These are phyloP conservation scores for Trametes punicea DNA, from an alignment of 768 basidiomycete genomes.

Conservation along the genomic window DNA sequence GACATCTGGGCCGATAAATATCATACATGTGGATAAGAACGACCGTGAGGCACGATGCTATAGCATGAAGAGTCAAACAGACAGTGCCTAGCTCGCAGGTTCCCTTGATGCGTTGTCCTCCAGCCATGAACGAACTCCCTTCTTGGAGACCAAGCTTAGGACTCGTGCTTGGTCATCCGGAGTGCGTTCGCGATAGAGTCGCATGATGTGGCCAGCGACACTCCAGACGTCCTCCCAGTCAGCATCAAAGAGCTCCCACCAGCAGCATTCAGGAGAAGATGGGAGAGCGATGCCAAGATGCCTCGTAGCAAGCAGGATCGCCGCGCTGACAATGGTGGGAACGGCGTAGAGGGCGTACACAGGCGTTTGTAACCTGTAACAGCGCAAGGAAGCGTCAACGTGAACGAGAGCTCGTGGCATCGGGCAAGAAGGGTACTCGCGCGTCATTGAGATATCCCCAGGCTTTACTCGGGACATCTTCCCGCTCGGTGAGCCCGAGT, in stretches of 20 bases:
- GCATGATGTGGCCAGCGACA: constrained; percentile 81
- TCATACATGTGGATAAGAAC: too few species aligned
- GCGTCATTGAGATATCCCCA: constrained; percentile 98
- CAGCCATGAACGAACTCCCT: constrained; percentile 79
- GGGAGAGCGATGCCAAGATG: constrained; percentile 74
- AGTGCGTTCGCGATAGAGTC: constrained; percentile 62
- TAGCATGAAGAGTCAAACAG: neutral
- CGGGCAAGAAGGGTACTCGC: constrained; percentile 46
- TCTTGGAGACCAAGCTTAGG: constrained; percentile 63
- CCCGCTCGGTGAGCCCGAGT: constrained; percentile 74
- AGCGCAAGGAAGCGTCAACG: constrained; percentile 3
- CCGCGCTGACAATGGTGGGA: constrained; percentile 84
- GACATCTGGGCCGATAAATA: too few species aligned
- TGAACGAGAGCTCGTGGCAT: constrained; percentile 13
- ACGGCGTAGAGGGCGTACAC: constrained; percentile 89
- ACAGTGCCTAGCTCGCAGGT: neutral
- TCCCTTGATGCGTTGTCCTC: constrained; percentile 40
- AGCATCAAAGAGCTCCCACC: constrained; percentile 96
- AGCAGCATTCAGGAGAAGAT: constrained; percentile 63
- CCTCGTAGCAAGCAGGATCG: constrained; percentile 79
- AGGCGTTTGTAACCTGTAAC: constrained; percentile 85
- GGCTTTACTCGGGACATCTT: constrained; percentile 68
- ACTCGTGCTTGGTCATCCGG: constrained; percentile 45
- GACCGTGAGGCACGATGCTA: too few species aligned
- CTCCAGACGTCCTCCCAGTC: constrained; percentile 85